Percentiles rank a stretch among this genome's conserved stretches.
These are phyloP conservation scores for Mikania micrantha DNA, from an alignment of 129 eudicot genomes.

Conservation along the genomic window DNA sequence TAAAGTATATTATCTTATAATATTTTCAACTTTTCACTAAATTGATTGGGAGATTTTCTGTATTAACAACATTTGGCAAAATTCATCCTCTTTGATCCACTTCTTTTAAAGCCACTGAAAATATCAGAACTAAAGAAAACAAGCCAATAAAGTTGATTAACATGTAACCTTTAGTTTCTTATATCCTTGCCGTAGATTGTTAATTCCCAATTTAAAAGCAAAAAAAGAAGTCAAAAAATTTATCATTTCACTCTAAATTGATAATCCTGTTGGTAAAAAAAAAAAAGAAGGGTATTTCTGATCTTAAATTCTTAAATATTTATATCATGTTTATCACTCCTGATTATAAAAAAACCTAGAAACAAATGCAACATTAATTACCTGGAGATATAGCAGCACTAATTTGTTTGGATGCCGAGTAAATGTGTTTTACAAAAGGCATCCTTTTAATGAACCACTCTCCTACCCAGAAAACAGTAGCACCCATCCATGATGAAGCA, in stretches of 20 bases:
- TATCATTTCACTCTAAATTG: background rate
- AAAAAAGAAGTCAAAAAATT: background rate
- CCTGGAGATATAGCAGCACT: constrained; percentile 95
- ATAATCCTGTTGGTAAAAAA: background rate
- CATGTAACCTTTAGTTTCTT: background rate
- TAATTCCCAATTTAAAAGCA: background rate
- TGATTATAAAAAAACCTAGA: background rate
- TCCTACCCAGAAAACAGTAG: constrained; percentile 77
- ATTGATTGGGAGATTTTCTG: background rate
- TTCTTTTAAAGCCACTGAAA: background rate
- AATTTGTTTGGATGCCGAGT: constrained; percentile 88
- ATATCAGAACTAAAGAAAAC: background rate
- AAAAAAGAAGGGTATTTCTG: background rate
- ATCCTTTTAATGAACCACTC: constrained; percentile 83
- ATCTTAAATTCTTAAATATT: background rate
- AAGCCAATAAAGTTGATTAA: constrained; percentile 2
- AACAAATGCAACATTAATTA: constrained; percentile 14
- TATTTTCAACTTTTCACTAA: no score
- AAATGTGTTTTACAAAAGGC: constrained; percentile 77
- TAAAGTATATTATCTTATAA: background rate
- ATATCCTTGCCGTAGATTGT: background rate
- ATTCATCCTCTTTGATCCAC: background rate
- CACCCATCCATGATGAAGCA: constrained; percentile 91
- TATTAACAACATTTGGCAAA: background rate
- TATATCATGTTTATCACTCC: background rate